A percentile compares a stretch with the other conserved stretches of the same genome.
These are phyloP conservation scores for Rosa persica DNA, from an alignment of 306 rosid genomes.

Conservation along the genomic window DNA sequence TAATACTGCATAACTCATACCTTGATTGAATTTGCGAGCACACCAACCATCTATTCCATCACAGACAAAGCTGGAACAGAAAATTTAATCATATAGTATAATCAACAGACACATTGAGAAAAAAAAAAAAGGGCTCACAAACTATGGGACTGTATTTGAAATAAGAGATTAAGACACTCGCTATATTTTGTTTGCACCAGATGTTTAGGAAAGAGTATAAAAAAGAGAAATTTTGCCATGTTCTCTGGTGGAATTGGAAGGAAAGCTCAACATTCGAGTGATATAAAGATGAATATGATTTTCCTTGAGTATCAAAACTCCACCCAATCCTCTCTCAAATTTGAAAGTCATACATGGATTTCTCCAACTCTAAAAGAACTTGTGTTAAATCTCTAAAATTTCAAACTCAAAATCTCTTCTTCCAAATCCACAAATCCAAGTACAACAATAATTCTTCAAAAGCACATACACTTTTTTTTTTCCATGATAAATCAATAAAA, in stretches of 20 bases:
- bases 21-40: slow-evolving; percentile 99
- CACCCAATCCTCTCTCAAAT: not conserved
- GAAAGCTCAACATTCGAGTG: not conserved
- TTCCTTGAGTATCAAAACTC: not conserved
- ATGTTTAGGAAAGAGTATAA: not conserved
- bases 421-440: not conserved
- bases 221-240: not conserved
- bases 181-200: not conserved
- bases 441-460: not conserved
- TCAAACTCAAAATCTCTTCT: not conserved
- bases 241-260: not conserved
- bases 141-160: not conserved
- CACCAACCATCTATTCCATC: slow-evolving; percentile 99
- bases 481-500: not conserved
- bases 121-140: slow-evolving; percentile 8
- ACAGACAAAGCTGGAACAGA: slow-evolving; percentile 78
- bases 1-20: slow-evolving; percentile 34
- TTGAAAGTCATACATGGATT: not conserved
- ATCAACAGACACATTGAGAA: slow-evolving; percentile 13
- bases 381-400: not conserved
- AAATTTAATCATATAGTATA: slow-evolving; percentile 27
- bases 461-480: not conserved
- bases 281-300: no score
- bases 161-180: not conserved
- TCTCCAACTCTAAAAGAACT: not conserved